A percentile compares a stretch with the other conserved stretches of the same genome.
Conservation (phyloP, 1,284 basidiomycete species). For the Bjerkandera adusta region DNA sequence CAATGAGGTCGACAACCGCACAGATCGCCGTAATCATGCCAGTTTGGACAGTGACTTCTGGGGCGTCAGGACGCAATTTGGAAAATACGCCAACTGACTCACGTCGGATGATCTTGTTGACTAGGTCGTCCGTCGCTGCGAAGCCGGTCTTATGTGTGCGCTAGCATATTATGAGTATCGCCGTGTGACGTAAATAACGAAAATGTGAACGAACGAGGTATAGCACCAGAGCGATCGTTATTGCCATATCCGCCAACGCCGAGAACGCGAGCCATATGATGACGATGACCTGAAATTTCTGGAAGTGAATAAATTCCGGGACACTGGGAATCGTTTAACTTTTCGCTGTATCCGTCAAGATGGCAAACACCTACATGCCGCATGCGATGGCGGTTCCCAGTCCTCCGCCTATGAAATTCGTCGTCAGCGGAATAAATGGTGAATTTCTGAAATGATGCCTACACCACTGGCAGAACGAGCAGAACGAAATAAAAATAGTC, state of each 20-base stretch:
- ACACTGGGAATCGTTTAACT: slow-evolving; percentile 14
- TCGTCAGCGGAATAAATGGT: not conserved
- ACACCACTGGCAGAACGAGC: slow-evolving; percentile 32
- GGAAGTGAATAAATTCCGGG: slow-evolving; percentile 33
- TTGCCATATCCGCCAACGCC: slow-evolving; percentile 31
- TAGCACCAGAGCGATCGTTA: slow-evolving; percentile 31
- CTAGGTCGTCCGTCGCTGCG: slow-evolving; percentile 32
- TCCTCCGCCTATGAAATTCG: slow-evolving; percentile 27
- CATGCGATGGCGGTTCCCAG: slow-evolving; percentile 35
- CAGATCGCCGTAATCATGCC: slow-evolving; percentile 34
- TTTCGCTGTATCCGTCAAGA: not conserved
- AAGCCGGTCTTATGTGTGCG: slow-evolving; percentile 39
- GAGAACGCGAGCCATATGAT: slow-evolving; percentile 36
- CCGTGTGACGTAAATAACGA: not conserved
- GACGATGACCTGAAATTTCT: slow-evolving; percentile 35
- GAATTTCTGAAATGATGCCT: slow-evolving; percentile 11
- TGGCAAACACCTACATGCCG: slow-evolving; percentile 21
- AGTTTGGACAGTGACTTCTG: slow-evolving; percentile 34
- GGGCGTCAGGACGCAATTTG: not conserved
- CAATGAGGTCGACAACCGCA: slow-evolving; percentile 30
- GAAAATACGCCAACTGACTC: slow-evolving; percentile 15
- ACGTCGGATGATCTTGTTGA: slow-evolving; percentile 44
- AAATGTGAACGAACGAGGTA: slow-evolving; percentile 25
- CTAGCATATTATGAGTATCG: slow-evolving; percentile 22
- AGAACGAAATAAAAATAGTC: slow-evolving; percentile 25